phyloP scores from a whole-genome alignment of 1,284 basidiomycete genomes.

The Ganoderma resinaceum region DNA sequence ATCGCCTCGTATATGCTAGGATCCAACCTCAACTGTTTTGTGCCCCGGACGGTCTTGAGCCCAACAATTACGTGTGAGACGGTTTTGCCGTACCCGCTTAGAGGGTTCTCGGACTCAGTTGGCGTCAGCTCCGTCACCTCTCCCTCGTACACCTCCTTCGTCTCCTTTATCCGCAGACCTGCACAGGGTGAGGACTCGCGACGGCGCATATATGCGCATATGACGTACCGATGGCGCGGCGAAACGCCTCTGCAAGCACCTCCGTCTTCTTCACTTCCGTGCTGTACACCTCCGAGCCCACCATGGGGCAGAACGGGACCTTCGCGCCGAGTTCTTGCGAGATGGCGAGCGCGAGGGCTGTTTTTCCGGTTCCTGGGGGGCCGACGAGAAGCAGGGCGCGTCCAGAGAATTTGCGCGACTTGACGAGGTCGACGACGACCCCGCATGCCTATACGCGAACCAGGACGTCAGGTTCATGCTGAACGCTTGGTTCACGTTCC shows the following conservation, averaged over 20 bases:
- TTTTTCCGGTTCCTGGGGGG: conserved; percentile 94
- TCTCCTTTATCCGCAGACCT: conserved; percentile 97
- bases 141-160: conserved; percentile 98
- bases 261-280: conserved; percentile 99
- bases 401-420: conserved; percentile 92
- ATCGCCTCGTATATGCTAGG: conserved; percentile 98
- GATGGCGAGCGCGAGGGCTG: conserved; percentile 92
- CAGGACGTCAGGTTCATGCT: conserved; percentile 5
- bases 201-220: background rate
- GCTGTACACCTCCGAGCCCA: conserved; percentile 96
- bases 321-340: conserved; percentile 94
- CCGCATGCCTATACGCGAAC: conserved; percentile 77
- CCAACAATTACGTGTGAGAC: conserved; percentile 97
- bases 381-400: conserved; percentile 89
- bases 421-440: conserved; percentile 90
- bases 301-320: conserved; percentile 99
- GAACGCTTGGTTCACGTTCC: conserved; percentile 4
- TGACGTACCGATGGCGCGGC: conserved; percentile 90
- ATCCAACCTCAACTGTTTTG: conserved; percentile 95
- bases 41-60: conserved; percentile 98
- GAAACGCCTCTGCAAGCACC: conserved; percentile 95
- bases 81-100: conserved; percentile 98
- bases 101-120: conserved; percentile 93
- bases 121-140: conserved; percentile 98
- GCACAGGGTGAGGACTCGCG: conserved; percentile 13